Conservation (phyloP, 495 filamentous ascomycete genomes). For the Hypomontagnella submonticulosa region DNA sequence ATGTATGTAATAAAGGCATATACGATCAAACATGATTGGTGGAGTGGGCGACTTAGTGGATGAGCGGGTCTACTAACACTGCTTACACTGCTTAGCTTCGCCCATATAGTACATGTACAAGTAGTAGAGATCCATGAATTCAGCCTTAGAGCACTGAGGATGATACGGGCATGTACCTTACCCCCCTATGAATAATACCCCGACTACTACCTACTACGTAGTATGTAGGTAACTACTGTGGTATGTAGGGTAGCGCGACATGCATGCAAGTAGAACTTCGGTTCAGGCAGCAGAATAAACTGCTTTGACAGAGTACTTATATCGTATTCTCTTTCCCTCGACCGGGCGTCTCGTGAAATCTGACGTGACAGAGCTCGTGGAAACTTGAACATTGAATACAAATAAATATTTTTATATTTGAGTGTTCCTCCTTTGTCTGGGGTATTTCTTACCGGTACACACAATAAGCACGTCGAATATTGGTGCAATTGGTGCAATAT, state of each 20-base stretch:
- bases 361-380: too few relatives aligned
- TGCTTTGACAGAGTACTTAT: slow-evolving; percentile 5
- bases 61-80: slow-evolving; percentile 22
- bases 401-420: too few relatives aligned
- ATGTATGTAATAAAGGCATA: neutral
- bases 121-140: slow-evolving; percentile 14
- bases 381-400: too few relatives aligned
- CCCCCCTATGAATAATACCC: neutral
- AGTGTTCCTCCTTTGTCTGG: too few relatives aligned
- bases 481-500: too few relatives aligned
- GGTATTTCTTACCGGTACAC: too few relatives aligned
- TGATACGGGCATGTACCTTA: too few relatives aligned
- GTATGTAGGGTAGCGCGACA: neutral
- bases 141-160: slow-evolving; percentile 18
- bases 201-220: neutral
- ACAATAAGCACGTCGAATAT: too few relatives aligned
- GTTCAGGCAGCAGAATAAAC: slow-evolving; percentile 49
- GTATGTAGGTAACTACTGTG: slow-evolving; percentile 15
- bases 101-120: neutral
- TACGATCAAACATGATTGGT: neutral
- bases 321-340: neutral
- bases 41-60: slow-evolving; percentile 4
- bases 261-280: slow-evolving; percentile 13
- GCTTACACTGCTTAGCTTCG: too few relatives aligned
- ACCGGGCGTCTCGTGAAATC: too few relatives aligned